Conservation (phyloP, 1,139 yeast genomes). For the Debaryomyces udenii region DNA sequence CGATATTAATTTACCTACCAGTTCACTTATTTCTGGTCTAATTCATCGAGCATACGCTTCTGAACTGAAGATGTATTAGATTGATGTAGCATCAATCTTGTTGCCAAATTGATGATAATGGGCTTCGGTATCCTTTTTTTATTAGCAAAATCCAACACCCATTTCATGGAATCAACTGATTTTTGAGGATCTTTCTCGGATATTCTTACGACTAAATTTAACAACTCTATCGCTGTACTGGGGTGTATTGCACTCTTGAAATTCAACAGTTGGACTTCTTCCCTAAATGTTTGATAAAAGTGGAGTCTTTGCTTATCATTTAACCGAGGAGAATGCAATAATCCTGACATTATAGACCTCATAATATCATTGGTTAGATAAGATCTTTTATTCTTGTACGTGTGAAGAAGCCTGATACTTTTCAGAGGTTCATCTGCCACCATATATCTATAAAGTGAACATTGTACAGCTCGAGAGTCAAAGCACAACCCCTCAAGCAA, state of each 20-base stretch:
- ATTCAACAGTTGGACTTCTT: conserved; percentile 20
- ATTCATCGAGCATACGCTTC: not conserved
- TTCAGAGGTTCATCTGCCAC: conserved; percentile 29
- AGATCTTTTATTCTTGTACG: conserved; percentile 22
- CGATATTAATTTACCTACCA: not conserved
- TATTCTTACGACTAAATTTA: conserved; percentile 15
- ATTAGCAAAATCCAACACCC: conserved; percentile 18
- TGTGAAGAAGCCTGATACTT: conserved; percentile 25
- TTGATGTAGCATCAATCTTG: conserved; percentile 5
- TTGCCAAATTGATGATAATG: conserved; percentile 13
- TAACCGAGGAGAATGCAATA: conserved; percentile 22
- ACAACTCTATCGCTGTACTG: conserved; percentile 18
- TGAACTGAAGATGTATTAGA: not conserved
- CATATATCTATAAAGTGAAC: conserved; percentile 26
- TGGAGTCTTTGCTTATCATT: conserved; percentile 21
- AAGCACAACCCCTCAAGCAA: conserved; percentile 21
- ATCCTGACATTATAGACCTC: conserved; percentile 30
- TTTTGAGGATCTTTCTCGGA: conserved; percentile 15
- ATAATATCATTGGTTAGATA: conserved; percentile 21
- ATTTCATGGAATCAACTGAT: conserved; percentile 14
- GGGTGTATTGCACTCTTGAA: conserved; percentile 23
- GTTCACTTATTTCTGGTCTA: not conserved
- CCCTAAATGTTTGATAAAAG: conserved; percentile 24
- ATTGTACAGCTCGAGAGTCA: conserved; percentile 21
- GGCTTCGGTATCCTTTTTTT: conserved; percentile 15